Base-by-base conservation (phyloP, 768 basidiomycete genomes). In the Termitomyces sp. region DNA sequence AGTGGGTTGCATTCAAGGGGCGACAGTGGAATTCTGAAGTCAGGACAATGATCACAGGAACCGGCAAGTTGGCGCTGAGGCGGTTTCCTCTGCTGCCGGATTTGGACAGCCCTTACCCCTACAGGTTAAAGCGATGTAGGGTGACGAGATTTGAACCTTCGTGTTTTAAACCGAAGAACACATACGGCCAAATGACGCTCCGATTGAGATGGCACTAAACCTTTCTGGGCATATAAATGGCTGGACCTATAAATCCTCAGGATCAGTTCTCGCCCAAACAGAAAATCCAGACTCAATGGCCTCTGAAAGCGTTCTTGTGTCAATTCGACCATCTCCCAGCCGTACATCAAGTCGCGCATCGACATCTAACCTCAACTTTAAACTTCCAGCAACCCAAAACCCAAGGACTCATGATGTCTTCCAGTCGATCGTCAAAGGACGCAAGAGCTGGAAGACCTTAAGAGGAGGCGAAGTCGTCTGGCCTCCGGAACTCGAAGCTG, bases 401-500 rank as follows among this genome's bases (percentile, higher is more conserved):
- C 62, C 72, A 50, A 68, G 70, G 37, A 78, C 79, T 1, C 74
- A 76, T 47, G 83, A 85, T 55, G 84, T 85, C 58, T 79, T 87
- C 67, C 76, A 82, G 64, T 80, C 81, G 46, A 83, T 89, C 58
- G 79, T 87, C 59, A 81, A 77, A 58, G 79, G 79, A 42, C 80
- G 88, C 60, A 88, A 88, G 69, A 84, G 79, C 64, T 90, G 86
- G 85, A 87, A 88, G 66, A 87, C 84, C 0, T 69, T 85, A 26
- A 80, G 81, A 65, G 87, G 85, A 44, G 81, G 83, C 30, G 87
- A 90, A 65, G 78, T 85, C 10, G 87, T 90, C 21, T 90, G 88
- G 88, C 88, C 88, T 51, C 86, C 84, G 11, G 80, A 85, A 61
- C 81, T 90, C 49, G 88, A 90, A 72, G 86, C 84, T 28, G 85